These are phyloP conservation scores for Aphanomyces cochlioides DNA, from an alignment of 352 stramenopile genomes.

Conservation along the genomic window DNA sequence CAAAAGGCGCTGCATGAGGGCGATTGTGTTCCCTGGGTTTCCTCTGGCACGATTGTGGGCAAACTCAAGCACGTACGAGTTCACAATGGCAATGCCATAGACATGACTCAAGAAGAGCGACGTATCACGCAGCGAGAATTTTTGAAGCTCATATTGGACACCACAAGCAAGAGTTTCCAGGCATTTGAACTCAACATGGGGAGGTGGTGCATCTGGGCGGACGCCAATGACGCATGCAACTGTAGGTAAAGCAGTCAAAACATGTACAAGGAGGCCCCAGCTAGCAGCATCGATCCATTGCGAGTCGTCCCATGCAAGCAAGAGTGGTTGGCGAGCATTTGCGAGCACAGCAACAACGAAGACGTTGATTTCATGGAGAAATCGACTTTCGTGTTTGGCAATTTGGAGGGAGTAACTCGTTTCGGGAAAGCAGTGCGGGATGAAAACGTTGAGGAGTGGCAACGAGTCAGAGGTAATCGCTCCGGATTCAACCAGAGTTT, in stretches of 20 bases:
- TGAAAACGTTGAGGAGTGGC: constrained; percentile 27
- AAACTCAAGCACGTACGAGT: constrained; percentile 71
- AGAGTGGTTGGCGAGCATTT: constrained; percentile 51
- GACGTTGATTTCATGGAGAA: constrained; percentile 12
- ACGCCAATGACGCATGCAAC: constrained; percentile 55
- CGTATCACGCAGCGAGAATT: constrained; percentile 62
- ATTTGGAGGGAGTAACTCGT: constrained; percentile 18
- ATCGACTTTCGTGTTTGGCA: constrained; percentile 14
- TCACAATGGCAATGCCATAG: constrained; percentile 79
- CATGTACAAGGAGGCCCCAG: constrained; percentile 54
- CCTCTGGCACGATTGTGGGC: constrained; percentile 61
- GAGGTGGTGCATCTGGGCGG: constrained; percentile 39
- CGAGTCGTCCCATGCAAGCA: constrained; percentile 67
- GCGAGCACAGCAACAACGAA: constrained; percentile 19
- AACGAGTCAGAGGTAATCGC: constrained; percentile 3
- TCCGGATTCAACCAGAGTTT: constrained; percentile 21
- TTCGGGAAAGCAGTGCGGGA: constrained; percentile 30
- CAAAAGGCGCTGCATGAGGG: constrained; percentile 66
- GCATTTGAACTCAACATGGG: constrained; percentile 42
- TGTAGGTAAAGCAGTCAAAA: constrained; percentile 55
- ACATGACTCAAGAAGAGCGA: constrained; percentile 70
- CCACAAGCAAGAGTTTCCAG: constrained; percentile 41
- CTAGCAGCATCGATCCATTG: constrained; percentile 73
- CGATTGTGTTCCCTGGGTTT: constrained; percentile 63
- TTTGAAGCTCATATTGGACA: constrained; percentile 50